Percentiles rank a stretch among this genome's conserved stretches.
Evolutionary conservation across 371 early-diverging fungal species (phyloP).

Genomic region (Actinomortierella wolfii): DNA sequence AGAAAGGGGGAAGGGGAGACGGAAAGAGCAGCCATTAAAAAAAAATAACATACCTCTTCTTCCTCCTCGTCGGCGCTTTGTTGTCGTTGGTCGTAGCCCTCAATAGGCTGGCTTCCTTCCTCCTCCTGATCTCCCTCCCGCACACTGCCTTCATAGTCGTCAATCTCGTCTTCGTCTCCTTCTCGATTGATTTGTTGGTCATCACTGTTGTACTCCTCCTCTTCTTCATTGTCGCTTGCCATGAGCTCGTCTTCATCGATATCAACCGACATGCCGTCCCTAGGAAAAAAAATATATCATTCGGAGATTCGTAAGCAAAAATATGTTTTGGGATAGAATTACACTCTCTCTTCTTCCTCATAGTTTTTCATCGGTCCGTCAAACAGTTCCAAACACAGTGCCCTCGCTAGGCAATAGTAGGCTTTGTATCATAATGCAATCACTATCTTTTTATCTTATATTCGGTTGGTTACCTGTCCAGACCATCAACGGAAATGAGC

Average conservation of each 20-base stretch:
- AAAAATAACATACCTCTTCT: background rate
- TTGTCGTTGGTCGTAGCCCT: background rate
- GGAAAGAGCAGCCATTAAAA: too few relatives aligned
- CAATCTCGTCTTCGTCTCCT: constrained; percentile 3
- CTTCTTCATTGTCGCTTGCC: constrained; percentile 16
- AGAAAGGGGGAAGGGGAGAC: too few relatives aligned
- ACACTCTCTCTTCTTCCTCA: too few relatives aligned
- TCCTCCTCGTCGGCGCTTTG: constrained; percentile 6
- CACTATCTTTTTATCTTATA: too few relatives aligned
- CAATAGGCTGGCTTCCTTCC: constrained; percentile 7
- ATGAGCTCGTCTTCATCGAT: constrained; percentile 14
- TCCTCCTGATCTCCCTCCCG: constrained; percentile 13
- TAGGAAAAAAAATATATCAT: background rate
- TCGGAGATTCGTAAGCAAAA: too few relatives aligned
- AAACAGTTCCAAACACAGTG: too few relatives aligned
- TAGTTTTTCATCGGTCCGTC: too few relatives aligned
- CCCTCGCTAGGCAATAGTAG: too few relatives aligned
- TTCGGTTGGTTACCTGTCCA: constrained; percentile 26
- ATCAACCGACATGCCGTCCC: constrained; percentile 29
- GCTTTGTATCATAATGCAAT: too few relatives aligned
- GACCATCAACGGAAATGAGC: constrained; percentile 34
- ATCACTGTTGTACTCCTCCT: background rate
- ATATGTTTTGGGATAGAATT: too few relatives aligned
- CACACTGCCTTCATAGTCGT: constrained; percentile 1
- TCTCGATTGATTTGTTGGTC: background rate